A percentile compares a stretch with the other conserved stretches of the same genome.
Conservation (phyloP, 371 early-diverging fungal species). For the Mortierella sp. region DNA sequence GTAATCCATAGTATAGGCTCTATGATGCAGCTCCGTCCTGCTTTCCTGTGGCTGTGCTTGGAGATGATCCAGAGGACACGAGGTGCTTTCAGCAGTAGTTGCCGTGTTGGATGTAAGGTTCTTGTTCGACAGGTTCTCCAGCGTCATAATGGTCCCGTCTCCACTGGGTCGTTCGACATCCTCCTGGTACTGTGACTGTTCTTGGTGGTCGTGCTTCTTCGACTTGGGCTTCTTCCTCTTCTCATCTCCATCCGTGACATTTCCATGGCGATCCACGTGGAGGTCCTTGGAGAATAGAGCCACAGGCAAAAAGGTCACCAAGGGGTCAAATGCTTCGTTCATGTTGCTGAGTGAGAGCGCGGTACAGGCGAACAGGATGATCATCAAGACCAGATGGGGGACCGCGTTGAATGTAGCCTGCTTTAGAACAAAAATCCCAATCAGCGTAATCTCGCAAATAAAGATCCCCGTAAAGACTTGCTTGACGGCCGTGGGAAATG, state of each 20-base stretch:
- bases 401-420: constrained; percentile 29
- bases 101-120: background rate
- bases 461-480: constrained; percentile 80
- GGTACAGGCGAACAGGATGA: constrained; percentile 66
- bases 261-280: constrained; percentile 31
- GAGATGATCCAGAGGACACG: background rate
- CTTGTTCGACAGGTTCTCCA: background rate
- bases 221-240: background rate
- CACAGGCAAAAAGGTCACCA: constrained; percentile 77
- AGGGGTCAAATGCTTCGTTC: constrained; percentile 74
- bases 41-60: background rate
- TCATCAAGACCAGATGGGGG: constrained; percentile 69
- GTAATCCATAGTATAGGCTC: background rate
- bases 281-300: constrained; percentile 54
- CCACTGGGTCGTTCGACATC: background rate
- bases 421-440: constrained; percentile 77
- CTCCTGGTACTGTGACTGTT: background rate
- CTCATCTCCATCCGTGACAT: constrained; percentile 16
- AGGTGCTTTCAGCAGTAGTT: background rate
- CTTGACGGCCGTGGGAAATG: constrained; percentile 76
- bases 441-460: constrained; percentile 77
- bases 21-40: background rate
- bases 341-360: constrained; percentile 66
- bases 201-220: background rate
- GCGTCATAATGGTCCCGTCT: background rate